Base-by-base conservation (phyloP, 805 yeast species). In the Candida jianshihensis region DNA sequence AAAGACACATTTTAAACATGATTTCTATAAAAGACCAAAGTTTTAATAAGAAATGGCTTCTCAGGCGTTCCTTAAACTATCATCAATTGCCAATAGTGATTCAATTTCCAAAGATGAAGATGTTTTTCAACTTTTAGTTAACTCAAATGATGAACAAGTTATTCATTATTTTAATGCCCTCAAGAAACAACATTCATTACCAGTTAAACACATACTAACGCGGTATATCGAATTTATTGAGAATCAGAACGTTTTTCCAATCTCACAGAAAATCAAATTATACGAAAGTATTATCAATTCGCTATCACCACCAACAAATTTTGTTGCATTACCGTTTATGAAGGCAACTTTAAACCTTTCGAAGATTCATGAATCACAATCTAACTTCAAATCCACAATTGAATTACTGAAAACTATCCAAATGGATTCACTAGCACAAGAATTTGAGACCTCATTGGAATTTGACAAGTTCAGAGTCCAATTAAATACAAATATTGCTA, bases 251-350 rank as follows among this genome's bases (percentile, higher is more conserved):
- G 3, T n/a, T 3, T 13, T 15, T 5, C 12, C 17, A 9, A 21
- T 12, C 11, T 19, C 10, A 9, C 16, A 11, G 30, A 39, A 26
- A 26, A 33, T 29, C 8, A 14, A 24, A 5, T 21, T 42, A 4
- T 47, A 46, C 18, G 41, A 42, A 14, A 24, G 34, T 1, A 15
- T 47, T 7, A 24, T 47, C 11, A 19, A 34, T 5, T 33, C 22
- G 9, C 41, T 49, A 30, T 38, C 54, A 1, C 54, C 52, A 7
- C 52, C 54, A 29, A 46, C 52, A 2, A 38, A 43, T 1, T 31
- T 33, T 4, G 39, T 42, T 20, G 35, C 36, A 12, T 22, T 33
- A 1, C 43, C 50, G 1, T 30, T 46, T 6, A 42, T 46, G 24
- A 40, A 40, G 24, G 26, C 36, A 6, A 39, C 37, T 3, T 22